A percentile compares a stretch with the other conserved stretches of the same genome.
phyloP scores from a whole-genome alignment of 2,329 filamentous ascomycete genomes.

The Venturia oleaginea region DNA sequence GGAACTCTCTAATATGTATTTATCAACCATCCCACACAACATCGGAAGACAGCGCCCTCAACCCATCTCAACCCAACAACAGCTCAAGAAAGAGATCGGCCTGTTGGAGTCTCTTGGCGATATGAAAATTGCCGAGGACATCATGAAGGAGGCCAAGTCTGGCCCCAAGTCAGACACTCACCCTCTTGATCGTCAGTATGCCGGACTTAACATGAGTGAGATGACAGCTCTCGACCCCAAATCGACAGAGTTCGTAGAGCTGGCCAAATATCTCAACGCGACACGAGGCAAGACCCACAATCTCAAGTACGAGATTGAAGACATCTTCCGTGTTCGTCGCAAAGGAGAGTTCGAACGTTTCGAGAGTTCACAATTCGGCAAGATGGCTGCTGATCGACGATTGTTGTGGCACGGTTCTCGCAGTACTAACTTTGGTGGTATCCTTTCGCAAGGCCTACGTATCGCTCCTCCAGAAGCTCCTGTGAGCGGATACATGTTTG shows the following conservation, averaged over 20 bases:
- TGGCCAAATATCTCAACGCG: constrained; percentile 57
- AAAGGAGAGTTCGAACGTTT: constrained; percentile 64
- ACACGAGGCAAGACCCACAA: constrained; percentile 60
- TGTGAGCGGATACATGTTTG: constrained; percentile 76
- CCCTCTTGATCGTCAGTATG: constrained; percentile 62
- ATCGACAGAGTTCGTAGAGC: constrained; percentile 54
- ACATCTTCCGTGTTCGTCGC: constrained; percentile 78
- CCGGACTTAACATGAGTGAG: constrained; percentile 61
- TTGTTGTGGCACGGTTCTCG: constrained; percentile 85
- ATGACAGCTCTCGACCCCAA: constrained; percentile 58
- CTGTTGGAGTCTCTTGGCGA: constrained; percentile 73
- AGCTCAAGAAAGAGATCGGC: constrained; percentile 68
- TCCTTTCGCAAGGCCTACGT: constrained; percentile 77
- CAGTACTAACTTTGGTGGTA: constrained; percentile 76
- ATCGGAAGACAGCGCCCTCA: constrained; percentile 69
- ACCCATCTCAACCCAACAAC: constrained; percentile 46
- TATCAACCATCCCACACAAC: constrained; percentile 70
- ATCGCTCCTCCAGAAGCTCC: constrained; percentile 82
- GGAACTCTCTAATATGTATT: constrained; percentile 66
- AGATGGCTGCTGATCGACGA: constrained; percentile 54
- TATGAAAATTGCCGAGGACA: constrained; percentile 72
- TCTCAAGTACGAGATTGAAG: constrained; percentile 50
- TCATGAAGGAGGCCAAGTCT: constrained; percentile 60
- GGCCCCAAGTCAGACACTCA: constrained; percentile 46
- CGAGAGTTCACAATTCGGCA: constrained; percentile 44